Base-by-base conservation (phyloP, 148 eudicot species). In the Gaultheria prostrata region DNA sequence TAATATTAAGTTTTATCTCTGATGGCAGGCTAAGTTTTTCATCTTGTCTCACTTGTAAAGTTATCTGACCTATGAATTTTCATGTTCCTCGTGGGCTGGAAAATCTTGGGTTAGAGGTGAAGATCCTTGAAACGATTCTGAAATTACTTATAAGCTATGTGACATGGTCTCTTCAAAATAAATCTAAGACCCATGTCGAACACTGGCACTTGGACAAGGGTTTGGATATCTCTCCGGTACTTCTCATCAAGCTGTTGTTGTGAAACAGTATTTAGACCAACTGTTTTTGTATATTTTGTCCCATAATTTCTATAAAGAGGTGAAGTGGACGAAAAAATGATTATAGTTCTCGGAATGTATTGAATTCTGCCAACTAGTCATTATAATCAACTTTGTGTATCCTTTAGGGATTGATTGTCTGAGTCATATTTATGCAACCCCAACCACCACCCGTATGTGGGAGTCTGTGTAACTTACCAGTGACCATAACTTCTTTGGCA, bases 11-110 rank as follows among this genome's bases (percentile, higher is more conserved):
- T 21, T 21, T 11, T 39, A 18, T 69, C 45, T 45, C 24, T 12
- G 18, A 49, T 1, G 12, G 7, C 30, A 28, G 18, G 61, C 54
- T 28, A 48, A 32, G 28, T 30, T 35, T 69, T 81, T 61, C 83
- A 67, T 49, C 48, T 26, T 69, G 45, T 78, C 81, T 32, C 26
- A 9, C 56, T 54, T 78, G 49, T 78, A 8, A 56, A 56, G 81
- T 61, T 61, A 35, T 56, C 48, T 10, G 14, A 15, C 26, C 81
- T 51, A 77, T 50, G 13, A 6, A 63, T 21, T 17, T 67, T 30
- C 35, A 53, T 56, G 69, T 57, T 78, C 15, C 45, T 56, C 61
- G 51, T 80, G 43, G 53, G 33, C 49, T 18, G 69, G 69, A 78
- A 79, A 10, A 35, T 57, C 45, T 49, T 50, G 43, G 14, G 48